These are phyloP conservation scores for Begonia masoniana DNA, from an alignment of 306 rosid genomes.

Conservation along the genomic window DNA sequence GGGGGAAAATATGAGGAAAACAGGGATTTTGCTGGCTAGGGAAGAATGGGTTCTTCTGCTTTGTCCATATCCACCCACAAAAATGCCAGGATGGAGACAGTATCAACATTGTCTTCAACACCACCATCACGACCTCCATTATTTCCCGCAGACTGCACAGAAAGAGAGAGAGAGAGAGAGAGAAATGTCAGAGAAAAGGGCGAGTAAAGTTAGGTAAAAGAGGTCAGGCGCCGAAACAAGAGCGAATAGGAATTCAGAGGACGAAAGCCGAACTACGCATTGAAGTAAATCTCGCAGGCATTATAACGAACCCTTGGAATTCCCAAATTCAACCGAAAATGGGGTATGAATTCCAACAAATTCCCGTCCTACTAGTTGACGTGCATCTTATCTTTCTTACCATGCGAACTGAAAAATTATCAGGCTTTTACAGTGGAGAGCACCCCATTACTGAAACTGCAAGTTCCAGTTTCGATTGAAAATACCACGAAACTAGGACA, in stretches of 20 bases:
- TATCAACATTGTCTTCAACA: slow-evolving; percentile 1
- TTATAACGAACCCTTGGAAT: slow-evolving; percentile 4
- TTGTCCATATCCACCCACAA: slow-evolving; percentile 21
- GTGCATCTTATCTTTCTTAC: too few species aligned
- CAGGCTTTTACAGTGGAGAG: too few species aligned
- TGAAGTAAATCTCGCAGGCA: slow-evolving; percentile 9
- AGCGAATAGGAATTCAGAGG: slow-evolving; percentile 14
- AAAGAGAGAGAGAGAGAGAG: slow-evolving; percentile 16
- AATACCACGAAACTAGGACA: too few species aligned
- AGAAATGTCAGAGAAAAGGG: slow-evolving; percentile 12
- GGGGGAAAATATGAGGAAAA: background rate
- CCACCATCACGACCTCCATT: slow-evolving; percentile 9
- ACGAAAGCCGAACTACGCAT: background rate
- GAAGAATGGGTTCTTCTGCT: slow-evolving; percentile 21
- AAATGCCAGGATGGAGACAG: background rate
- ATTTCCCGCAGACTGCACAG: background rate
- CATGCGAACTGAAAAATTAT: too few species aligned
- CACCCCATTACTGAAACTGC: too few species aligned
- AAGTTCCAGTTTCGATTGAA: too few species aligned
- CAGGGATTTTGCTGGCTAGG: slow-evolving; percentile 34
- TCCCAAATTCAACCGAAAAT: background rate
- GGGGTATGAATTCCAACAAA: slow-evolving; percentile 7
- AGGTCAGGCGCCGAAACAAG: slow-evolving; percentile 24
- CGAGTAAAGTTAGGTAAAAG: slow-evolving; percentile 12
- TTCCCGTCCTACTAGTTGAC: background rate